phyloP scores from a whole-genome alignment of 2,329 filamentous ascomycete species.

The Nemania sp. region DNA sequence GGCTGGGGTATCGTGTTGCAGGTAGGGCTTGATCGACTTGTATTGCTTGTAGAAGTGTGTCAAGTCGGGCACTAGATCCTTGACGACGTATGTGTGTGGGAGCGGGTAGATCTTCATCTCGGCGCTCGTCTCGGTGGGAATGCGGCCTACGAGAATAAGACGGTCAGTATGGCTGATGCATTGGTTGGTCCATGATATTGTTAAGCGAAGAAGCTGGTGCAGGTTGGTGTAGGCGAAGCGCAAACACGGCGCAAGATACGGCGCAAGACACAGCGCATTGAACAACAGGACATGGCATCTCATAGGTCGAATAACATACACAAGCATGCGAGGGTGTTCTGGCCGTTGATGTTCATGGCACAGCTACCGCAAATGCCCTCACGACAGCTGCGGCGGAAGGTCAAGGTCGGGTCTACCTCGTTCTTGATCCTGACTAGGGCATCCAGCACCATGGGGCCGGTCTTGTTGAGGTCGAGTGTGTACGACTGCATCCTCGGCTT shows the following conservation, averaged over 20 bases:
- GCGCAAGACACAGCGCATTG: too few relatives aligned
- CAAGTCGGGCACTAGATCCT: slow-evolving; percentile 96
- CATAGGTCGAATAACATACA: slow-evolving; percentile 70
- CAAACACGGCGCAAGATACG: too few relatives aligned
- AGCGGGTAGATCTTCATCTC: slow-evolving; percentile 96
- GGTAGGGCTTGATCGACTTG: slow-evolving; percentile 98
- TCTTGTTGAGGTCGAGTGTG: slow-evolving; percentile 96
- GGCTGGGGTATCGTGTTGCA: slow-evolving; percentile 84
- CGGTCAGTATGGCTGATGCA: background rate
- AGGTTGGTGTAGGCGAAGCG: too few relatives aligned
- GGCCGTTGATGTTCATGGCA: slow-evolving; percentile 99
- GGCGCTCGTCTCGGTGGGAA: slow-evolving; percentile 77
- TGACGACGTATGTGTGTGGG: slow-evolving; percentile 98
- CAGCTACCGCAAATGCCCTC: slow-evolving; percentile 99
- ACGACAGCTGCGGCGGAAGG: slow-evolving; percentile 92
- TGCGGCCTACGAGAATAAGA: slow-evolving; percentile 79
- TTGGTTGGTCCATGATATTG: slow-evolving; percentile 25
- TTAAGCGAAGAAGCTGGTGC: background rate
- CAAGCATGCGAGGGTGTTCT: slow-evolving; percentile 95
- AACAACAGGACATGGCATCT: too few relatives aligned
- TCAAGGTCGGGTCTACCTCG: slow-evolving; percentile 93
- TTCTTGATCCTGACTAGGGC: slow-evolving; percentile 99
- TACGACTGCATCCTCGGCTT: slow-evolving; percentile 97
- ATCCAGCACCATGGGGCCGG: slow-evolving; percentile 96
- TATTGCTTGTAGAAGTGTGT: slow-evolving; percentile 99